Evolutionary conservation across 2,329 filamentous ascomycete species (phyloP), one percentile per base, ranked within the genome.

Genomic region (Macrophomina pseudophaseolina): DNA sequence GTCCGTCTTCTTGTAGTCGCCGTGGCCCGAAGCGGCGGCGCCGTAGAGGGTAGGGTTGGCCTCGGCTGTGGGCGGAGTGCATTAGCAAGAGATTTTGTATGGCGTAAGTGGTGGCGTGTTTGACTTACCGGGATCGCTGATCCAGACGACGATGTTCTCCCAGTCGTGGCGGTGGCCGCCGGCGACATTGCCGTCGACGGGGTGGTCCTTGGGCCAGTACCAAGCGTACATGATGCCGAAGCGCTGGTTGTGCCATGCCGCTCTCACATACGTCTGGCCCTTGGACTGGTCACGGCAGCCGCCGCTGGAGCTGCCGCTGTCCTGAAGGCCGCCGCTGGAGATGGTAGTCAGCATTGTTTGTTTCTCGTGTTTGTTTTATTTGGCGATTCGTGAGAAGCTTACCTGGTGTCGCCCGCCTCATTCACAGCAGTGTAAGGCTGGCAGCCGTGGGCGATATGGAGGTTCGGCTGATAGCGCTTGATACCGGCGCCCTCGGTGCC

Each of bases 141-240:
- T 63, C 72, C 71, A 74, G 14, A 81, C 71, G 2, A 81, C 72
- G 16, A 71, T 68, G 59, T 71, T 75, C 69, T 81, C 79, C 79
- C 79, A 81, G 69, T 82, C 80, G 67, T 81, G 77, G 3, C 80
- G 77, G 66, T 82, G 79, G 46, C 75, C 73, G 2, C 80, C 75
- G 18, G 74, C 7, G 62, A 53, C 51, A 73, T 38, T 67, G 0
- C 77, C 79, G 0, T 66, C 53, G 30, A 71, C 72, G 12, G 81
- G 79, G 68, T 77, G 72, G 66, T 83, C 81, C 73, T 84, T 83
- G 62, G 81, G 81, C 70, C 81, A 76, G 71, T 82, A 83, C 81
- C 80, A 81, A 4, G 78, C 72, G 70, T 81, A 82, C 79, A 82
- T 80, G 69, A 82, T 76, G 62, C 73, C 77, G 53, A 75, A 76